Conservation (phyloP, 2,329 filamentous ascomycete genomes). For the Zymoseptoria pseudotritici region DNA sequence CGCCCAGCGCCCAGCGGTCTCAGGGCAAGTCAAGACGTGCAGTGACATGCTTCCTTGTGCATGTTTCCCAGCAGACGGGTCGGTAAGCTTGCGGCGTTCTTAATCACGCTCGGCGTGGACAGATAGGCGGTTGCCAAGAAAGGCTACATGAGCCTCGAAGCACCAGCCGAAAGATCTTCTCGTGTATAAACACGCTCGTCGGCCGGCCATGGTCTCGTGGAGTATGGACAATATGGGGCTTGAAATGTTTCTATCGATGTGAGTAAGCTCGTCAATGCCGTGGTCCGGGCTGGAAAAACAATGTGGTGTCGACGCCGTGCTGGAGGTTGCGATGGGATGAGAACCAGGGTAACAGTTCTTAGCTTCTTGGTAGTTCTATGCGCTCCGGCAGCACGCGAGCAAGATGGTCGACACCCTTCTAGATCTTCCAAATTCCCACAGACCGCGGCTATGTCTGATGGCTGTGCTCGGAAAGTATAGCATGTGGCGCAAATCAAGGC, state of each 20-base stretch:
- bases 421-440: background rate
- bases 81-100: background rate
- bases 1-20: background rate
- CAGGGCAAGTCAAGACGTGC: background rate
- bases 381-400: background rate
- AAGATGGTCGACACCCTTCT: background rate
- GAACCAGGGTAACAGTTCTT: background rate
- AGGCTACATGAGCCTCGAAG: background rate
- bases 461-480: background rate
- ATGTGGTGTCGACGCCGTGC: background rate
- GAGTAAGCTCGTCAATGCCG: background rate
- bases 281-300: background rate
- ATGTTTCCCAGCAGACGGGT: background rate
- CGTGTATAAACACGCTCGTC: background rate
- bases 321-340: background rate
- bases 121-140: background rate
- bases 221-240: background rate
- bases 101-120: background rate
- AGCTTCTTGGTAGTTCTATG: background rate
- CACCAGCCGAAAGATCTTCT: background rate
- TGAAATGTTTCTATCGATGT: background rate
- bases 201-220: background rate
- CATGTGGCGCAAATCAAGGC: background rate
- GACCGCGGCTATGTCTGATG: background rate
- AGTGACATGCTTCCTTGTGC: background rate